phyloP scores from a whole-genome alignment of 2,329 filamentous ascomycete species.

The Aspergillus transmontanensis region DNA sequence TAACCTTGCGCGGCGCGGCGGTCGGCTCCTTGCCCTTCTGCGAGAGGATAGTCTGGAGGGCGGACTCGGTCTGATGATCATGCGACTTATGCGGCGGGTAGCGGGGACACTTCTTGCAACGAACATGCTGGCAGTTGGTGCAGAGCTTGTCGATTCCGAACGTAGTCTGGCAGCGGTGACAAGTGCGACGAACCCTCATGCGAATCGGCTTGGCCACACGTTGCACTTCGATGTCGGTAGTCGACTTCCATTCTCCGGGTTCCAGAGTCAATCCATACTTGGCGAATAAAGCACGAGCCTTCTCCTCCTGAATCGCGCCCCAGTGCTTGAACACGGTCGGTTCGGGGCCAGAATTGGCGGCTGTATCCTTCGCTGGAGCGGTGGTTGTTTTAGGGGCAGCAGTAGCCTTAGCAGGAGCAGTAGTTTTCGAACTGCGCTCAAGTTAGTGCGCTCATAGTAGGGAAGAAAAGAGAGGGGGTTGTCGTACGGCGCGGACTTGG shows the following conservation, averaged over 20 bases:
- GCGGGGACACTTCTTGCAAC: conserved; percentile 79
- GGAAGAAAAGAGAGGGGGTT: not conserved
- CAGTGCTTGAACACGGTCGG: conserved; percentile 33
- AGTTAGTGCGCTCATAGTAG: not conserved
- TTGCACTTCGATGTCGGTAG: conserved; percentile 37
- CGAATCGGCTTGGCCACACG: conserved; percentile 50
- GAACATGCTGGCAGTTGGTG: conserved; percentile 72
- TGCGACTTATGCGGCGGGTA: conserved; percentile 65
- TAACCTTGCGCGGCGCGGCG: conserved; percentile 51
- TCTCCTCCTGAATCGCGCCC: conserved; percentile 45
- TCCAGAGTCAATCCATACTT: conserved; percentile 51
- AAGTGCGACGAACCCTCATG: conserved; percentile 59
- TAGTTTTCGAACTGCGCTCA: not conserved
- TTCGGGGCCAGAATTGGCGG: conserved; percentile 15
- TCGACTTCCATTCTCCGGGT: conserved; percentile 44
- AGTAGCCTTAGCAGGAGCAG: not conserved
- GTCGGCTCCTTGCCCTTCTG: conserved; percentile 14
- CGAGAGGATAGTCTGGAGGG: conserved; percentile 21
- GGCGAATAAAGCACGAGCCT: conserved; percentile 48
- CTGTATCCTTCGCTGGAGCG: conserved; percentile 10
- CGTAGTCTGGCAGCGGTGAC: conserved; percentile 75
- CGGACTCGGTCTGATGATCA: conserved; percentile 53
- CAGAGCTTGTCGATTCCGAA: conserved; percentile 77
- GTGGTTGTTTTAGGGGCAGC: not conserved
- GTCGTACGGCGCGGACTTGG: conserved; percentile 17